Conservation (phyloP, 2,329 filamentous ascomycete species). For the Ophiocordyceps camponoti-leonardi region DNA sequence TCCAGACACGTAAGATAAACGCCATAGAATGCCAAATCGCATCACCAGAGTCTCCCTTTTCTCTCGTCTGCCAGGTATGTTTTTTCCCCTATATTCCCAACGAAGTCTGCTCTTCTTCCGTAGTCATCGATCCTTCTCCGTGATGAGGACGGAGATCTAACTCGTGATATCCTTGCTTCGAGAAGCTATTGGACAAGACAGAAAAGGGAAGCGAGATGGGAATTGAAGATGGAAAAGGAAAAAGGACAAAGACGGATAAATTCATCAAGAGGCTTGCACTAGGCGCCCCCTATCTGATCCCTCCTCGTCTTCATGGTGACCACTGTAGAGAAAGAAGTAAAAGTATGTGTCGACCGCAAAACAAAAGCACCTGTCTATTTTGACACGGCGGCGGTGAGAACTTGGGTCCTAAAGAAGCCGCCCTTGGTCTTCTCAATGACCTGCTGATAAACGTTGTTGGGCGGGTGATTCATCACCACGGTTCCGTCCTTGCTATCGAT, state of each 20-base stretch:
- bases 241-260: neutral
- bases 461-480: slow-evolving; percentile 98
- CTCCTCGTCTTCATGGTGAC: no score
- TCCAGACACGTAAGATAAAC: slow-evolving; percentile 7
- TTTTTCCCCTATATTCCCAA: neutral
- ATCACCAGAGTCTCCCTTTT: slow-evolving; percentile 11
- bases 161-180: neutral
- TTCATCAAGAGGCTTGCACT: no score
- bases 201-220: neutral
- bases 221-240: neutral
- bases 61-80: no score
- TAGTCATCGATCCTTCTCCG: neutral
- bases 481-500: slow-evolving; percentile 98
- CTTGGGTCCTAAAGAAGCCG: slow-evolving; percentile 95
- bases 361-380: slow-evolving; percentile 18
- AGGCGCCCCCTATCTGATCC: no score
- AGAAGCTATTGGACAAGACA: no score
- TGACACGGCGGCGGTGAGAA: slow-evolving; percentile 54
- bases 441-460: slow-evolving; percentile 96
- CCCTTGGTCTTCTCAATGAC: slow-evolving; percentile 99
- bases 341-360: neutral
- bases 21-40: slow-evolving; percentile 23
- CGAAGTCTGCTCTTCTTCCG: neutral
- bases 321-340: neutral
- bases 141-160: neutral